Percentiles rank a stretch among this genome's conserved stretches.
phyloP scores from a whole-genome alignment of 495 filamentous ascomycete species.

The Saxophila tyrrhenica region DNA sequence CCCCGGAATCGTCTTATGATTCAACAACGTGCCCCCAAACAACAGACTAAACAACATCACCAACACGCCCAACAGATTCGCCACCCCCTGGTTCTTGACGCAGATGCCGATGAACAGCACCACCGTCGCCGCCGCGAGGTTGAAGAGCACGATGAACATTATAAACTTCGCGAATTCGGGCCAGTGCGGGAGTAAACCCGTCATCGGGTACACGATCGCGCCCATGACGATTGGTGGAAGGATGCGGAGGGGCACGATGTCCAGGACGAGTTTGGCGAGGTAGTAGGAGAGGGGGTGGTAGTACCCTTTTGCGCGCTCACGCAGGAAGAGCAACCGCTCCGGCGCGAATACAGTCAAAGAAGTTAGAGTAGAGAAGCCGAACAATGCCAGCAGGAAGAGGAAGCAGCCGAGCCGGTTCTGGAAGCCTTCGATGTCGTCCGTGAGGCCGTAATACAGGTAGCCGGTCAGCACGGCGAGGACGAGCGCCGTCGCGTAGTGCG shows the following conservation, averaged over 20 bases:
- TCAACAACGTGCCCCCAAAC: conserved; percentile 85
- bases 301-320: conserved; percentile 94
- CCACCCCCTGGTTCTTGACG: conserved; percentile 82
- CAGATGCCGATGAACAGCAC: conserved; percentile 95
- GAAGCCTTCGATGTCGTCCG: conserved; percentile 91
- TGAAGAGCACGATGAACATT: conserved; percentile 87
- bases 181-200: conserved; percentile 75
- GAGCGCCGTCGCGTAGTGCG: conserved; percentile 98
- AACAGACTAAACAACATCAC: conserved; percentile 97
- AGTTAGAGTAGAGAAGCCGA: conserved; percentile 93
- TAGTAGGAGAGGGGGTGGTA: conserved; percentile 98
- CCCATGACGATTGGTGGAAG: conserved; percentile 95
- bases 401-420: conserved; percentile 97
- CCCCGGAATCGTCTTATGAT: conserved; percentile 81
- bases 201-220: conserved; percentile 97
- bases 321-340: conserved; percentile 83
- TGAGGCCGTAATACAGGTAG: conserved; percentile 91
- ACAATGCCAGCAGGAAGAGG: conserved; percentile 93
- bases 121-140: conserved; percentile 82
- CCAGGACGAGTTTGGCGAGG: conserved; percentile 82
- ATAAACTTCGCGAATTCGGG: conserved; percentile 84
- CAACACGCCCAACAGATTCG: conserved; percentile 86
- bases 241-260: conserved; percentile 85
- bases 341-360: conserved; percentile 87
- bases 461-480: conserved; percentile 87